Conservation (phyloP, 495 filamentous ascomycete genomes). For the Penicillium angulare region DNA sequence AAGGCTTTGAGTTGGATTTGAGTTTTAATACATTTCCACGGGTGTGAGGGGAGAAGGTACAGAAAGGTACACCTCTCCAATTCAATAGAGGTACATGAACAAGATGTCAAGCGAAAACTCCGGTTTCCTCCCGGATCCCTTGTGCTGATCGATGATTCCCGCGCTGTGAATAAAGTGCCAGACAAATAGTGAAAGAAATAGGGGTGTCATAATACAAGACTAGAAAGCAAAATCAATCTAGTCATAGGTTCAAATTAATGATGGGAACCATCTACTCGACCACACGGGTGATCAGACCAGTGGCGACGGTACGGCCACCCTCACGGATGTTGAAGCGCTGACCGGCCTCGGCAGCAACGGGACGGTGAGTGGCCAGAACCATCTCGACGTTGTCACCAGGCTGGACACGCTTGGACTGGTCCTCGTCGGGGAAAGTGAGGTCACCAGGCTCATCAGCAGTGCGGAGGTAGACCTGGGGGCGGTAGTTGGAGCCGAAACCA, state of each 20-base stretch:
- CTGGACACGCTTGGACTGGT: slow-evolving; percentile 78
- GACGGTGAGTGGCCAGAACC: slow-evolving; percentile 73
- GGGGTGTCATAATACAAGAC: slow-evolving; percentile 38
- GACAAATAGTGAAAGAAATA: slow-evolving; percentile 32
- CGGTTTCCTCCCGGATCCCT: slow-evolving; percentile 34
- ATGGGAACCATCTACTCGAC: slow-evolving; percentile 35
- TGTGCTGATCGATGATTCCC: slow-evolving; percentile 33
- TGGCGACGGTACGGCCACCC: slow-evolving; percentile 90
- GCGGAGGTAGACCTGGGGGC: slow-evolving; percentile 91
- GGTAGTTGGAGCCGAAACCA: slow-evolving; percentile 90
- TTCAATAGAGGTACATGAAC: slow-evolving; percentile 41
- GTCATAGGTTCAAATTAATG: slow-evolving; percentile 7
- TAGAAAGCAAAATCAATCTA: slow-evolving; percentile 8
- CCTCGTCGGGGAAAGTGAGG: slow-evolving; percentile 79
- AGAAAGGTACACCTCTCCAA: slow-evolving; percentile 47
- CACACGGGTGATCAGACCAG: slow-evolving; percentile 85
- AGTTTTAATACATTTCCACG: slow-evolving; percentile 27
- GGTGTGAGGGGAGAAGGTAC: slow-evolving; percentile 29
- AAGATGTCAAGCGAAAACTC: slow-evolving; percentile 43
- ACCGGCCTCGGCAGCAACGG: slow-evolving; percentile 81
- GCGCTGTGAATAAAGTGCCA: slow-evolving; percentile 34
- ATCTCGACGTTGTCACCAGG: slow-evolving; percentile 99
- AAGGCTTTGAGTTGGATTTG: slow-evolving; percentile 6
- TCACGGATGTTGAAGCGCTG: slow-evolving; percentile 97
- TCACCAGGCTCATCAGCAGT: slow-evolving; percentile 87